Conservation (phyloP, 2,329 filamentous ascomycete genomes). For the Botrytis fragariae region DNA sequence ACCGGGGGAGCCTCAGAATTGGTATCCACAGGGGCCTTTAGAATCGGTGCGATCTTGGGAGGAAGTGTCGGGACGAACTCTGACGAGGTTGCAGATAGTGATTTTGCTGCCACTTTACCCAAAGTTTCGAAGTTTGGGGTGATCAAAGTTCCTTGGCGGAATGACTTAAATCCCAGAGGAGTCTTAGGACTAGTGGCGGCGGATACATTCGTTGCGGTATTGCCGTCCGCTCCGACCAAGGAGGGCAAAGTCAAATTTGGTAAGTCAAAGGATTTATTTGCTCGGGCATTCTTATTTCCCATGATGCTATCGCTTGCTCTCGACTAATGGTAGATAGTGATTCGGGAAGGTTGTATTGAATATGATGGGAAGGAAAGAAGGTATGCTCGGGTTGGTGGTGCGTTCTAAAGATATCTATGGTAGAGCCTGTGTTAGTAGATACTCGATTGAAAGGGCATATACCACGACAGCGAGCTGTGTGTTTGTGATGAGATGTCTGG, state of each 20-base stretch:
- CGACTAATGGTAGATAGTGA: neutral
- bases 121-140: constrained; percentile 12
- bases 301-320: neutral
- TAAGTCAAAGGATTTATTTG: constrained; percentile 1
- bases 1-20: neutral
- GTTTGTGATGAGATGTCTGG: too few species aligned
- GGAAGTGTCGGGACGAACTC: constrained; percentile 15
- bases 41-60: neutral
- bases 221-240: neutral
- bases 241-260: constrained; percentile 1
- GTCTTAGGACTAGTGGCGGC: neutral
- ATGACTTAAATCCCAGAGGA: constrained; percentile 16
- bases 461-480: neutral
- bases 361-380: neutral
- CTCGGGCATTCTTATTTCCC: constrained; percentile 20
- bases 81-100: constrained; percentile 18
- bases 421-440: neutral
- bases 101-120: neutral
- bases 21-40: neutral
- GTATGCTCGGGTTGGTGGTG: too few species aligned
- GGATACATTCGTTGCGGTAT: neutral
- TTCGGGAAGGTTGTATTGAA: neutral
- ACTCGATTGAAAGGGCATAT: neutral
- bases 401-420: neutral
- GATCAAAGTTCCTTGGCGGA: constrained; percentile 15